Percentiles rank a stretch among this genome's conserved stretches.
Evolutionary conservation across 495 filamentous ascomycete genomes (phyloP).

Genomic region (Penicillium arizonense): DNA sequence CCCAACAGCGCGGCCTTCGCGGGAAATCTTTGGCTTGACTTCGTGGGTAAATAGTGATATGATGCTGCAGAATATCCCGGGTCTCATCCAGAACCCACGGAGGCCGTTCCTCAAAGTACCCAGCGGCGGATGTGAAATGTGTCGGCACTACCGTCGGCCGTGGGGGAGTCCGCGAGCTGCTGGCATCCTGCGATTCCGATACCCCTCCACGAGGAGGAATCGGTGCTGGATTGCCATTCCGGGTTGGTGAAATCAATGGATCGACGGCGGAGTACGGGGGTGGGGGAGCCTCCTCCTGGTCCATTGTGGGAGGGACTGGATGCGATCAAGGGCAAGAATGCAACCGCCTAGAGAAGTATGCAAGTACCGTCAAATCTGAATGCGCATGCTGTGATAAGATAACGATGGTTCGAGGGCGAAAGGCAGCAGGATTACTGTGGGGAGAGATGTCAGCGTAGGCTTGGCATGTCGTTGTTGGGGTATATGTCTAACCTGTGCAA

Average conservation of each 20-base stretch:
- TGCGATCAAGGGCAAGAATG: neutral
- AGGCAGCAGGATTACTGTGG: constrained; percentile 25
- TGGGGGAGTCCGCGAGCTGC: constrained; percentile 15
- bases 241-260: constrained; percentile 29
- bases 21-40: constrained; percentile 47
- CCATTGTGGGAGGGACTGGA: constrained; percentile 24
- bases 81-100: constrained; percentile 24
- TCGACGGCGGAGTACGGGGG: constrained; percentile 48
- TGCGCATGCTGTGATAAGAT: constrained; percentile 24
- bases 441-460: constrained; percentile 3
- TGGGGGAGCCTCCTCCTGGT: constrained; percentile 43
- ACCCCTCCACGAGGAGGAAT: constrained; percentile 20
- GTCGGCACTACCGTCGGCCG: constrained; percentile 21
- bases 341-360: constrained; percentile 5
- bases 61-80: constrained; percentile 32
- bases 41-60: constrained; percentile 44
- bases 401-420: constrained; percentile 6
- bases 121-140: constrained; percentile 41
- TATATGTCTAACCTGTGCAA: neutral
- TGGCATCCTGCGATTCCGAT: constrained; percentile 12
- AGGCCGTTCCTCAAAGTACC: constrained; percentile 46
- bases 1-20: constrained; percentile 45
- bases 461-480: neutral
- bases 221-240: constrained; percentile 13
- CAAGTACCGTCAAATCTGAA: constrained; percentile 16